phyloP scores from a whole-genome alignment of 495 filamentous ascomycete genomes.

The Annulohypoxylon bovei region DNA sequence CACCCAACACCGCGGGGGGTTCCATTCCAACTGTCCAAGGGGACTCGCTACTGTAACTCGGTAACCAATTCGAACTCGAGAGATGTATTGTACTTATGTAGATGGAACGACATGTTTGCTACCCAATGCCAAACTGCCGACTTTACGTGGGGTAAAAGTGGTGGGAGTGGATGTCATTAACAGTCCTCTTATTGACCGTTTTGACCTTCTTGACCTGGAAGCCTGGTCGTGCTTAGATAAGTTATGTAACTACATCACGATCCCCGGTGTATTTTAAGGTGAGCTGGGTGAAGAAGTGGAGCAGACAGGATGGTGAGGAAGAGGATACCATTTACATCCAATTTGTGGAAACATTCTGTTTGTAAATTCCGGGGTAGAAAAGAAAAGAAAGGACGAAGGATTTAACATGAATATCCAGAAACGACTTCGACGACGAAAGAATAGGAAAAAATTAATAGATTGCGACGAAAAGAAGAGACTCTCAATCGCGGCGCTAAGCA shows the following conservation, averaged over 20 bases:
- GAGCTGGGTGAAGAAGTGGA: constrained; percentile 1
- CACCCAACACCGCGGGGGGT: constrained; percentile 16
- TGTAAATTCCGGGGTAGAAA: not conserved
- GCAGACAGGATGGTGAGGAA: not conserved
- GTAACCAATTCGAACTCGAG: constrained; percentile 42
- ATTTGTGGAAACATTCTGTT: not conserved
- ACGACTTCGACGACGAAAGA: not conserved
- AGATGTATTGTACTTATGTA: constrained; percentile 25
- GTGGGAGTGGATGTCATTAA: not conserved
- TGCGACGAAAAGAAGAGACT: constrained; percentile 36
- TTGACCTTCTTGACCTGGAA: constrained; percentile 10
- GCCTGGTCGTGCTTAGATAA: constrained; percentile 21
- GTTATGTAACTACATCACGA: not conserved
- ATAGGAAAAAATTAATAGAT: constrained; percentile 10
- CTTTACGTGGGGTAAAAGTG: constrained; percentile 36
- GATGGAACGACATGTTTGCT: constrained; percentile 32
- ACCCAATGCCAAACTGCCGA: constrained; percentile 41
- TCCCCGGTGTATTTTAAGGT: constrained; percentile 11
- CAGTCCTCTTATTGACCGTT: not conserved
- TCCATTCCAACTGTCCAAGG: constrained; percentile 12
- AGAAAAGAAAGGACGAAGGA: not conserved
- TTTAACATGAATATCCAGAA: not conserved
- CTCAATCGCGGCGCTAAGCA: constrained; percentile 26
- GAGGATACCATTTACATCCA: not conserved
- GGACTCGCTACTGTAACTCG: constrained; percentile 35